Conservation (phyloP, 129 eudicot genomes). For the Saposhnikovia divaricata region DNA sequence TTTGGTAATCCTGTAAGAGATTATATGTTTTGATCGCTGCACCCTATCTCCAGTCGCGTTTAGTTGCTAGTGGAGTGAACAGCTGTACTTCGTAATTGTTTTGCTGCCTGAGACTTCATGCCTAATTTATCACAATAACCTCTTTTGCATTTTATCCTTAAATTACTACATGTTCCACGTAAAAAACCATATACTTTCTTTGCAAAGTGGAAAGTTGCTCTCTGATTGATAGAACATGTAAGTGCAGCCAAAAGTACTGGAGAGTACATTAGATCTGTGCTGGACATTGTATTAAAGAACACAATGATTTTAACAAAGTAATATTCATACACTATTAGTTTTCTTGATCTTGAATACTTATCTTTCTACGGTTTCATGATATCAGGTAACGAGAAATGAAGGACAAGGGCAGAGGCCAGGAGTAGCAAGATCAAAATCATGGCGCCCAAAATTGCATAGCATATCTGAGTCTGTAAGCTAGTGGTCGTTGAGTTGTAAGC, state of each 20-base stretch:
- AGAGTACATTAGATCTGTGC: not conserved
- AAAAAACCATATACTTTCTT: slow-evolving; percentile 1
- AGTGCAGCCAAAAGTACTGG: not conserved
- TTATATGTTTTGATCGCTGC: no score
- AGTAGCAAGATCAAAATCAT: slow-evolving; percentile 60
- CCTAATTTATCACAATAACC: not conserved
- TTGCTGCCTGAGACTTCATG: not conserved
- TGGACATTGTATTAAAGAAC: not conserved
- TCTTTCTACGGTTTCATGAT: not conserved
- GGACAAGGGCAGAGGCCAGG: slow-evolving; percentile 43
- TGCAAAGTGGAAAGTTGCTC: not conserved
- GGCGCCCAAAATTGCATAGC: slow-evolving; percentile 88
- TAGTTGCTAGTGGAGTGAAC: no score
- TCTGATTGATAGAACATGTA: not conserved
- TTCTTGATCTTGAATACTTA: slow-evolving; percentile 3
- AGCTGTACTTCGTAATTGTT: no score
- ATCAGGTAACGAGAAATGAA: slow-evolving; percentile 30
- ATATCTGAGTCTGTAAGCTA: slow-evolving; percentile 69
- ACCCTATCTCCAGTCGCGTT: no score
- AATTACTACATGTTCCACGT: not conserved
- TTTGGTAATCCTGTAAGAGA: no score
- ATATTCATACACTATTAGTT: not conserved
- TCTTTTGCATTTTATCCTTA: not conserved
- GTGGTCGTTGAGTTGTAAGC: slow-evolving; percentile 14
- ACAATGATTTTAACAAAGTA: not conserved